Percentiles rank a stretch among this genome's conserved stretches.
These are phyloP conservation scores for Aechmea fasciata DNA, from an alignment of 176 grass and related monocot genomes.

Conservation along the genomic window DNA sequence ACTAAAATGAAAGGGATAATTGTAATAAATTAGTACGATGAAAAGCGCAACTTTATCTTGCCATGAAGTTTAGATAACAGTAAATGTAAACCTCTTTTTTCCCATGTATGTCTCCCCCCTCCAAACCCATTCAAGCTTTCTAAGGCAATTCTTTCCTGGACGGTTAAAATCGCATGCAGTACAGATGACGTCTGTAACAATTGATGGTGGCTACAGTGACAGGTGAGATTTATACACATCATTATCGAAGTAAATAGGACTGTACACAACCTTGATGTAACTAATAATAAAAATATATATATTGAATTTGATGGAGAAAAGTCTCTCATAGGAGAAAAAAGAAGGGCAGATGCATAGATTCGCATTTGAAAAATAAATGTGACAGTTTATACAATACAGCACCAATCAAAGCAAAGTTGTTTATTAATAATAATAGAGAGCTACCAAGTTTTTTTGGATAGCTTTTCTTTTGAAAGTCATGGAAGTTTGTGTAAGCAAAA, in stretches of 20 bases:
- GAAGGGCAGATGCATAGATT: too few relatives aligned
- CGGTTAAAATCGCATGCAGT: constrained; percentile 98
- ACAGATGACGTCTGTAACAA: constrained; percentile 95
- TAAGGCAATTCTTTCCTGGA: constrained; percentile 90
- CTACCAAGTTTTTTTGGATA: not conserved
- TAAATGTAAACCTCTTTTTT: constrained; percentile 55
- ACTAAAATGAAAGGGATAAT: constrained; percentile 28
- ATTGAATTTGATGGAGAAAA: not conserved
- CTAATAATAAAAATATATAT: not conserved
- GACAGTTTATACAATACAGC: too few relatives aligned
- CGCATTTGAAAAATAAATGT: too few relatives aligned
- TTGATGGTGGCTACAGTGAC: constrained; percentile 69
- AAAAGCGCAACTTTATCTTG: not conserved
- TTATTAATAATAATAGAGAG: too few relatives aligned
- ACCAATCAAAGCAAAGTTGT: too few relatives aligned
- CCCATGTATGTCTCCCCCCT: constrained; percentile 87
- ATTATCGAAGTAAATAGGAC: not conserved
- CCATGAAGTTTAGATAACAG: not conserved
- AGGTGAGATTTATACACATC: constrained; percentile 5
- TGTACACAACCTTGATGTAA: too few relatives aligned
- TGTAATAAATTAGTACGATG: not conserved
- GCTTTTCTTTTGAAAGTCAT: not conserved
- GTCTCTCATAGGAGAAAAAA: too few relatives aligned
- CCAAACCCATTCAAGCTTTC: constrained; percentile 98
- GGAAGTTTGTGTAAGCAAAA: not conserved